A percentile compares a stretch with the other conserved stretches of the same genome.
phyloP scores from a whole-genome alignment of 1,284 basidiomycete species.

The Leccinum griseonigrum region DNA sequence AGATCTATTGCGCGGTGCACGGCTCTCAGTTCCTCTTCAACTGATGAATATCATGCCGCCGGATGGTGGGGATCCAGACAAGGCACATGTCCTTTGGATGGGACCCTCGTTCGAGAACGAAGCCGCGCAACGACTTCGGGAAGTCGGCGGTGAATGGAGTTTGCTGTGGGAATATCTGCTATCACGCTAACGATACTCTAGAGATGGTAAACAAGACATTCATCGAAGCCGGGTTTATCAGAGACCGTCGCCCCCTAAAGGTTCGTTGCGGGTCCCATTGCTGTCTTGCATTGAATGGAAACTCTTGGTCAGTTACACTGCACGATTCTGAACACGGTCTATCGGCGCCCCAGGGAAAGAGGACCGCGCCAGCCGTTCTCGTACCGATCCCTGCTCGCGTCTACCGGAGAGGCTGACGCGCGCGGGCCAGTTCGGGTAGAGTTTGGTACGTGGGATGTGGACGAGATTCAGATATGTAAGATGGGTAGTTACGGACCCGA shows the following conservation, averaged over 20 bases:
- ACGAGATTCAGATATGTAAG: constrained; percentile 34
- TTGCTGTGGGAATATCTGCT: constrained; percentile 29
- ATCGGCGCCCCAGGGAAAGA: constrained; percentile 44
- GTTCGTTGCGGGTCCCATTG: constrained; percentile 35
- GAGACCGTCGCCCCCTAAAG: constrained; percentile 57
- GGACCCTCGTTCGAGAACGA: constrained; percentile 39
- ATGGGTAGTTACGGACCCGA: constrained; percentile 36
- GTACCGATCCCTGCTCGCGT: constrained; percentile 42
- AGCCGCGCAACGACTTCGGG: constrained; percentile 30
- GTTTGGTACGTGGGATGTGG: constrained; percentile 31
- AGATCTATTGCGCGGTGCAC: constrained; percentile 23
- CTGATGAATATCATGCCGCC: constrained; percentile 52
- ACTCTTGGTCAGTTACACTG: constrained; percentile 56
- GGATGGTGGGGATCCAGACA: constrained; percentile 35
- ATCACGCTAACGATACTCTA: constrained; percentile 32
- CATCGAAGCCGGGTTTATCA: constrained; percentile 47
- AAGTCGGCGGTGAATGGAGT: constrained; percentile 43
- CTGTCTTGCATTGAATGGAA: not conserved
- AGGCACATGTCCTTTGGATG: constrained; percentile 59
- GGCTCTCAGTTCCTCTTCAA: constrained; percentile 46
- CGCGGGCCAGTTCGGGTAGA: constrained; percentile 21
- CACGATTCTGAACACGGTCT: constrained; percentile 60
- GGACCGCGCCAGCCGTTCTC: constrained; percentile 44
- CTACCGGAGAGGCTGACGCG: constrained; percentile 13
- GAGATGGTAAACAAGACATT: constrained; percentile 42